Evolutionary conservation across 179 eudicot genomes (phyloP).

Genomic region (Carnegiea gigantea): DNA sequence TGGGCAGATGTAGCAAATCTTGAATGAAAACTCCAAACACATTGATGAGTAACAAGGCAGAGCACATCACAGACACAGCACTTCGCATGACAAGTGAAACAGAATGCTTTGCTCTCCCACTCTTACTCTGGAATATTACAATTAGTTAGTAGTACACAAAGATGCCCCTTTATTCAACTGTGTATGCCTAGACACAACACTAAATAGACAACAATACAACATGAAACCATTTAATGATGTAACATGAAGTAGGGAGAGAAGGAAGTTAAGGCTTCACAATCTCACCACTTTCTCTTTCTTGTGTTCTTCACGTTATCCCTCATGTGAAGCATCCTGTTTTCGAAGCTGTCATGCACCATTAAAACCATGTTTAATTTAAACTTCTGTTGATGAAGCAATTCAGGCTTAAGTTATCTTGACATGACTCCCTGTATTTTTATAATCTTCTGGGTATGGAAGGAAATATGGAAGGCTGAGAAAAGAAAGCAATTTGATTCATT

Average conservation of each 20-base stretch:
- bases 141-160: too few relatives aligned
- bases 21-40: constrained; percentile 9
- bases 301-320: neutral
- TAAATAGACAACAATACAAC: neutral
- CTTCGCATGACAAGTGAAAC: constrained; percentile 7
- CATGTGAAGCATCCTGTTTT: constrained; percentile 17
- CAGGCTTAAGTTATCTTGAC: neutral
- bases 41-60: neutral
- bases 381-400: neutral
- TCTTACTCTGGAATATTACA: neutral
- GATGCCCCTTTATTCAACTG: too few relatives aligned
- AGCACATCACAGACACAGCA: constrained; percentile 20
- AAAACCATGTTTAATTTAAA: neutral
- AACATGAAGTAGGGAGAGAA: too few relatives aligned
- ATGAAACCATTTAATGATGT: neutral
- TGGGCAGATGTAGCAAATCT: neutral
- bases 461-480: neutral
- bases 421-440: neutral
- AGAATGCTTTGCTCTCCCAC: constrained; percentile 16
- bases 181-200: neutral
- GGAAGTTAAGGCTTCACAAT: neutral
- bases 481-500: neutral
- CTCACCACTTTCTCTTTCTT: neutral
- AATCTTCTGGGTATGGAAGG: neutral
- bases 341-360: neutral